A percentile compares a stretch with the other conserved stretches of the same genome.
These are phyloP conservation scores for Candida endomychidarum DNA, from an alignment of 805 yeast species.

Conservation along the genomic window DNA sequence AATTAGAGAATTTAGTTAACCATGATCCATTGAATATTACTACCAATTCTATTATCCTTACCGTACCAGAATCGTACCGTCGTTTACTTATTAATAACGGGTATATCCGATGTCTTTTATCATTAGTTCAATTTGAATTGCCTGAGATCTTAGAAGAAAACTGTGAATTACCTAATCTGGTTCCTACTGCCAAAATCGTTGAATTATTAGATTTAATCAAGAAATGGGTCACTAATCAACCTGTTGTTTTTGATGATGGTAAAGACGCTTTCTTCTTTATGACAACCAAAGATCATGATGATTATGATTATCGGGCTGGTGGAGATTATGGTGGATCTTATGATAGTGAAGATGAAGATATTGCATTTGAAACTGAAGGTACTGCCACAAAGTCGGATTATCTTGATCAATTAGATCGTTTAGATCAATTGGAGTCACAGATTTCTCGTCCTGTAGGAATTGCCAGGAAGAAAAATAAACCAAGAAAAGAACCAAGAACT, in stretches of 20 bases:
- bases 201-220: constrained; percentile 37
- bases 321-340: constrained; percentile 18
- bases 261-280: constrained; percentile 35
- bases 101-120: constrained; percentile 47
- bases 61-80: constrained; percentile 17
- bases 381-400: constrained; percentile 11
- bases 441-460: constrained; percentile 24
- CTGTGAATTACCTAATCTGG: constrained; percentile 37
- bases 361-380: constrained; percentile 32
- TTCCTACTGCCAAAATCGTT: constrained; percentile 31
- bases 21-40: constrained; percentile 9
- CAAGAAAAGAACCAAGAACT: constrained; percentile 5
- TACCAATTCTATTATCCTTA: constrained; percentile 3
- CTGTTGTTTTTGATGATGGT: constrained; percentile 34
- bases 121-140: constrained; percentile 45
- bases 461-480: constrained; percentile 25
- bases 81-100: constrained; percentile 47
- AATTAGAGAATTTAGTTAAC: constrained; percentile 10
- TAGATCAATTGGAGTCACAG: constrained; percentile 38
- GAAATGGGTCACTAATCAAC: constrained; percentile 39
- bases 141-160: constrained; percentile 40
- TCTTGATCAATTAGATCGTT: constrained; percentile 27
- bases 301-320: constrained; percentile 28
- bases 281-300: constrained; percentile 25
- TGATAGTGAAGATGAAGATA: constrained; percentile 26